Evolutionary conservation across 78 protist genomes (phyloP).

Genomic region (Anaeramoeba ignava): DNA sequence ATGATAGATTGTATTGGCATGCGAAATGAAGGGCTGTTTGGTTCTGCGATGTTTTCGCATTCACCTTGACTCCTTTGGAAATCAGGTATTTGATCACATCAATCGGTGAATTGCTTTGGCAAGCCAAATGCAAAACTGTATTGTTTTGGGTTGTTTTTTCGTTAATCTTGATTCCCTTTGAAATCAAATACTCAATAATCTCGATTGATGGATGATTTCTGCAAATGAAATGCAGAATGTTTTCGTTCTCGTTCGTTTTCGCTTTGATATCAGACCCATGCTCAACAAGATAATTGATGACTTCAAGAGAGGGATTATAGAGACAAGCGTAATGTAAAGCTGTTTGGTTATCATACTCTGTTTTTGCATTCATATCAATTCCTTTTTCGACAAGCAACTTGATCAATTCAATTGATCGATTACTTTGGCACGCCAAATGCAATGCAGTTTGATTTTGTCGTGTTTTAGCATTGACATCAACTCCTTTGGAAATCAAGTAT

Average conservation of each 20-base stretch:
- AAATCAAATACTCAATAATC: not conserved
- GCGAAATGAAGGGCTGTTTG: not conserved
- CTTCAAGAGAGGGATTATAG: not conserved
- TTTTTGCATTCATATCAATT: not conserved
- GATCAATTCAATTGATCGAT: not conserved
- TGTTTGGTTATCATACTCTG: not conserved
- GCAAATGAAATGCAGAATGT: not conserved
- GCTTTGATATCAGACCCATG: not conserved
- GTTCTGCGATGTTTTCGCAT: not conserved
- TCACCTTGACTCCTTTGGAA: not conserved
- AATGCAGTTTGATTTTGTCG: not conserved
- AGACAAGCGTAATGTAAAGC: not conserved
- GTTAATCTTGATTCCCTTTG: not conserved
- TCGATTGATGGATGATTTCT: not conserved
- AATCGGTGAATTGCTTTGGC: not conserved
- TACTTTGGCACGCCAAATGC: not conserved
- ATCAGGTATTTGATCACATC: not conserved
- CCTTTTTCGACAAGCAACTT: not conserved
- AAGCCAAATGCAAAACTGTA: not conserved
- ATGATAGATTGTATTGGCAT: not conserved
- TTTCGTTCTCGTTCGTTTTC: not conserved
- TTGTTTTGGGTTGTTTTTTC: not conserved
- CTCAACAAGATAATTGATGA: not conserved
- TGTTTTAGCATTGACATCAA: not conserved
- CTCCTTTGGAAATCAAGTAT: not conserved